Evolutionary conservation across 1,139 yeast species (phyloP).

Genomic region (Pneumocystis sp.): DNA sequence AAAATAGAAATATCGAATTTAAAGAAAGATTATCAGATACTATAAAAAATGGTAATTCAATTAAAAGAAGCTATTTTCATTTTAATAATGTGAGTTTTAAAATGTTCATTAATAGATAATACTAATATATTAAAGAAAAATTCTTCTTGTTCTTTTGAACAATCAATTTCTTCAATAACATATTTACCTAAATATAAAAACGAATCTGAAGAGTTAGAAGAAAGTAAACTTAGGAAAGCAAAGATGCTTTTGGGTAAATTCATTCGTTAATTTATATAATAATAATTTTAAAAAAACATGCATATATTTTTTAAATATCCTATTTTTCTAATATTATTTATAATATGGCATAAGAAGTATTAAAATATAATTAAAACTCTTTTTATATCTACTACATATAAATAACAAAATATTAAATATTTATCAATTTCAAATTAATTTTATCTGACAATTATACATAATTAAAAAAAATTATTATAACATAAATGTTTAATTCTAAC

Average conservation of each 20-base stretch:
- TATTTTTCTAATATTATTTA: neutral
- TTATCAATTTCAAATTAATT: too few relatives aligned
- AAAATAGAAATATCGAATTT: neutral
- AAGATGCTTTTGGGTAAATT: constrained; percentile 11
- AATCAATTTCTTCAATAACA: constrained; percentile 7
- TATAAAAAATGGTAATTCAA: neutral
- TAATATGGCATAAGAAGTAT: too few relatives aligned
- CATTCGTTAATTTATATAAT: neutral
- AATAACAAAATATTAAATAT: too few relatives aligned
- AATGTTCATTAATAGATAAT: neutral
- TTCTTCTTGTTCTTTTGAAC: constrained; percentile 4
- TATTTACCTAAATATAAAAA: constrained; percentile 7
- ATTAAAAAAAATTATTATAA: too few relatives aligned
- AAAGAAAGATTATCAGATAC: neutral
- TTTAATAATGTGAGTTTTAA: neutral
- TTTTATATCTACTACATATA: too few relatives aligned
- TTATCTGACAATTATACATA: too few relatives aligned
- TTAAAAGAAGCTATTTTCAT: neutral
- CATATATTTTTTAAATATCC: neutral
- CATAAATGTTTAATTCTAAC: too few relatives aligned
- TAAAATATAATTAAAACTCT: too few relatives aligned
- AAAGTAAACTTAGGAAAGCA: constrained; percentile 7
- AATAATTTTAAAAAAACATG: neutral
- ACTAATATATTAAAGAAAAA: neutral
- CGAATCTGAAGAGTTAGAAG: constrained; percentile 10